phyloP scores from a whole-genome alignment of 2,329 filamentous ascomycete species.

The Huntiella omanensis region DNA sequence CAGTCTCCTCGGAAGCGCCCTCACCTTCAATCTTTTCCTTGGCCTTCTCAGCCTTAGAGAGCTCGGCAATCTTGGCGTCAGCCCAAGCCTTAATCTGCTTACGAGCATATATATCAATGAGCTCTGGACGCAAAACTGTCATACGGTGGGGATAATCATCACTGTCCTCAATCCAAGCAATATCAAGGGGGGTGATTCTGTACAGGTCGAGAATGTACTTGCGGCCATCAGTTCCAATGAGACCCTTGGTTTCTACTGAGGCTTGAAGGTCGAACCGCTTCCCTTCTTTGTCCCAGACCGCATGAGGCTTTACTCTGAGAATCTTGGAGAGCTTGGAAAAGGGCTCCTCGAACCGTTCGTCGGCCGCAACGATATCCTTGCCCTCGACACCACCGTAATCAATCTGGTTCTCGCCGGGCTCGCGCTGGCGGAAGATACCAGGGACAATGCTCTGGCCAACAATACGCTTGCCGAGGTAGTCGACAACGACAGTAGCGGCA shows the following conservation, averaged over 20 bases:
- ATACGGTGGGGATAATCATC: slow-evolving; percentile 76
- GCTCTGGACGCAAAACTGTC: slow-evolving; percentile 78
- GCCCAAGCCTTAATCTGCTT: slow-evolving; percentile 80
- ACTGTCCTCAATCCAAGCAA: slow-evolving; percentile 61
- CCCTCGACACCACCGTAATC: slow-evolving; percentile 97
- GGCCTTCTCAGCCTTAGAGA: slow-evolving; percentile 18
- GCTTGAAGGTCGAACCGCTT: slow-evolving; percentile 81
- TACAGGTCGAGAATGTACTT: slow-evolving; percentile 98
- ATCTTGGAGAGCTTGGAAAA: slow-evolving; percentile 86
- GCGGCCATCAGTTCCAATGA: slow-evolving; percentile 89
- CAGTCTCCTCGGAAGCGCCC: slow-evolving; percentile 19
- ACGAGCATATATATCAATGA: slow-evolving; percentile 72
- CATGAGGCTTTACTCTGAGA: slow-evolving; percentile 79
- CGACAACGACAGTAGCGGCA: slow-evolving; percentile 85
- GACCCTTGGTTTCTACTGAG: slow-evolving; percentile 92
- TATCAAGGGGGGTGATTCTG: slow-evolving; percentile 79
- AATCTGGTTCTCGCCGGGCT: slow-evolving; percentile 94
- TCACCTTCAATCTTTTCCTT: slow-evolving; percentile 14
- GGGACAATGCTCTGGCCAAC: slow-evolving; percentile 97
- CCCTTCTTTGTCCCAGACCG: slow-evolving; percentile 94
- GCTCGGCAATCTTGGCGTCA: slow-evolving; percentile 39
- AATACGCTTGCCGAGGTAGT: slow-evolving; percentile 92
- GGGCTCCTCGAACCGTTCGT: slow-evolving; percentile 64
- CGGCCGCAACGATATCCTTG: slow-evolving; percentile 81
- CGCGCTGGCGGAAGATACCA: slow-evolving; percentile 96